Evolutionary conservation across 179 eudicot species (phyloP), one percentile per base, ranked within the genome.

Genomic region (Beta corolliflora): DNA sequence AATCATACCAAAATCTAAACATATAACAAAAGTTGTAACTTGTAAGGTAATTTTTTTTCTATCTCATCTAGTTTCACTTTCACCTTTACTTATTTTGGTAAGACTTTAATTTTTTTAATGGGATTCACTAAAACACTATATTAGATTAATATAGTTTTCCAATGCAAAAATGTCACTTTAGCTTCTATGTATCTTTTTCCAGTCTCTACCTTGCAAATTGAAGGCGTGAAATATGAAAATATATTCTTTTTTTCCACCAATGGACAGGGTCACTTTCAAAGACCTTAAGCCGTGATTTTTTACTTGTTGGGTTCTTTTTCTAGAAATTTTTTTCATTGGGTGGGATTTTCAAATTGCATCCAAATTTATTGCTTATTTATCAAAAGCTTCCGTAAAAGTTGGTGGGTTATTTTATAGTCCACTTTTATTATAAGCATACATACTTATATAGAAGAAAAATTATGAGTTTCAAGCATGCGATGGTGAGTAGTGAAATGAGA

Each of bases 221-320:
- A 16, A 69, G 73, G 52, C 53, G 73, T 69, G 73, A 44, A 69
- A 44, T 69, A 11, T 69, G 73, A 69, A 45, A 69, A 69, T 9
- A 18, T 9, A 23, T 36, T 4, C 73, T 5, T 69, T 69, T 64
- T 44, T 41, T 69, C 11, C 8, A 69, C 23, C 16, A 44, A 44
- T 36, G 53, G 53, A 19, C 48, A 44, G 16, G 48, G 52, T 69
- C 13, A 44, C 72, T 16, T 68, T 68, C 50, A 68, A 68, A 68
- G 46, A 68, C 72, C 9, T 15, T 44, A 14, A 41, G 10, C 72
- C 50, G 18, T 68, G 52, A 66, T 36, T 36, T 12, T 1, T 68
- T 15, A 68, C n/a, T 29, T 29, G 12, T 29, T 65, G 44, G 44
- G 69, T 7, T 29, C 0, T 5, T 58, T 18, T 5, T 58, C 61